Evolutionary conservation across 2,329 filamentous ascomycete genomes (phyloP), one percentile per base, ranked within the genome.

Genomic region (Drechslera avenae): DNA sequence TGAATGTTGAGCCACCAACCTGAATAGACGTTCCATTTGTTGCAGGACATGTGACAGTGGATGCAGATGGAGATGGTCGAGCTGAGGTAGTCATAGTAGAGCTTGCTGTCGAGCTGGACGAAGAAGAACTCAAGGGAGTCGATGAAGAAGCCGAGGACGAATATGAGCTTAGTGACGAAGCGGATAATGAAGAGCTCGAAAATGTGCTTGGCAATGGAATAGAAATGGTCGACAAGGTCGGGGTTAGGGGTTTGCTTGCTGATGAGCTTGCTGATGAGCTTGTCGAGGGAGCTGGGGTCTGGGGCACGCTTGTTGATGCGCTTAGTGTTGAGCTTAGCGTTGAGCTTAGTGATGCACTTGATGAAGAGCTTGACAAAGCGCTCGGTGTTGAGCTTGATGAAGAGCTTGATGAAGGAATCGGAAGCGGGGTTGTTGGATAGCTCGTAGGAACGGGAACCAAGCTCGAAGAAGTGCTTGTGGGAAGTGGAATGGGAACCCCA

Each of bases 1-100:
- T 13, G n/a, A 53, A 59, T 4, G 6, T 28, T 12, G 26, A 28
- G 26, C 3, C 1, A 28, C 26, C 26, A 9, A 48, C 59, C 16
- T 26, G 50, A 33, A 50, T 37, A 12, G 30, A 52, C 4, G 30
- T 21, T 12, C 58, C 58, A 30, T 57, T 12, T 13, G 31, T 41
- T 3, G 26, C 40, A 32, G 57, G 57, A 40, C 57, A 60, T 5
- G 41, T 39, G 17, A 50, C n/a, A 4, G 5, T 21, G 14, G 51
- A 34, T 2, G 42, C 14, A 30, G 46, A 16, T 8, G 32, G 7
- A 12, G 37, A 45, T 2, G 41, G 5, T 4, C 34, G 21, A n/a
- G 39, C 28, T 19, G 52, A 35, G 13, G 33, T 50, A 9, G 46
- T 34, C 13, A 44, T 18, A 18, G 39, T 28, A n/a, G 26, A 17